phyloP scores from a whole-genome alignment of 768 basidiomycete genomes.

The Gautieria morchelliformis region DNA sequence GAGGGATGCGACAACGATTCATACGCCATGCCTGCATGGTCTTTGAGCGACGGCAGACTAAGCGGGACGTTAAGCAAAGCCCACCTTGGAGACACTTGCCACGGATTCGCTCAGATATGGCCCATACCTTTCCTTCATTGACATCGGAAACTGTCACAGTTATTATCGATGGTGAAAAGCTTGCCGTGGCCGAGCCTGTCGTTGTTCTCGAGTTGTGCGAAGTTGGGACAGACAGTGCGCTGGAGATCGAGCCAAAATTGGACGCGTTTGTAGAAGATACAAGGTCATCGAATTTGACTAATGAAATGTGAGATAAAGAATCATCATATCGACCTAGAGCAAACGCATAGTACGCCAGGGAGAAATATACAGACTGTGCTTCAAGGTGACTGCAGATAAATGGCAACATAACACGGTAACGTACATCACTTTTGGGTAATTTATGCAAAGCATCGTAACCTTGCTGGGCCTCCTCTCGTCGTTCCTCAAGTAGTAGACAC shows the following conservation, averaged over 20 bases:
- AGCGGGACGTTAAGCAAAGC: slow-evolving; percentile 12
- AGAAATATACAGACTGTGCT: slow-evolving; percentile 52
- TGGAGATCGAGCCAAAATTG: slow-evolving; percentile 2
- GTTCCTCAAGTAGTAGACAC: slow-evolving; percentile 44
- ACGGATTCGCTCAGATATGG: slow-evolving; percentile 61
- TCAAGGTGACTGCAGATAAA: slow-evolving; percentile 3
- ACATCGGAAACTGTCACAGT: slow-evolving; percentile 31
- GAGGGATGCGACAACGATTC: slow-evolving; percentile 49
- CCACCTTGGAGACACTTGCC: slow-evolving; percentile 73
- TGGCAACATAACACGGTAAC: background rate
- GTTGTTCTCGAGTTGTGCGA: slow-evolving; percentile 19
- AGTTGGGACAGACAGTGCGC: slow-evolving; percentile 17
- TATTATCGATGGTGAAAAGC: background rate
- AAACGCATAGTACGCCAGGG: slow-evolving; percentile 73
- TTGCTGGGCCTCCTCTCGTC: slow-evolving; percentile 44
- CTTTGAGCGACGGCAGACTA: background rate
- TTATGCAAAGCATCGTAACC: slow-evolving; percentile 47
- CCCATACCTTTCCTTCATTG: slow-evolving; percentile 63
- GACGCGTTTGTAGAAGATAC: slow-evolving; percentile 4
- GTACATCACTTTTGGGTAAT: slow-evolving; percentile 32
- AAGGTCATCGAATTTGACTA: slow-evolving; percentile 23
- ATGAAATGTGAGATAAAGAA: slow-evolving; percentile 49
- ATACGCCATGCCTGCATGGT: slow-evolving; percentile 56
- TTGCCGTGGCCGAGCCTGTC: slow-evolving; percentile 3
- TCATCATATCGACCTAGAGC: slow-evolving; percentile 57